Evolutionary conservation across 192 early-diverging fungal species (phyloP).

Genomic region (Phlyctochytrium arcticum): DNA sequence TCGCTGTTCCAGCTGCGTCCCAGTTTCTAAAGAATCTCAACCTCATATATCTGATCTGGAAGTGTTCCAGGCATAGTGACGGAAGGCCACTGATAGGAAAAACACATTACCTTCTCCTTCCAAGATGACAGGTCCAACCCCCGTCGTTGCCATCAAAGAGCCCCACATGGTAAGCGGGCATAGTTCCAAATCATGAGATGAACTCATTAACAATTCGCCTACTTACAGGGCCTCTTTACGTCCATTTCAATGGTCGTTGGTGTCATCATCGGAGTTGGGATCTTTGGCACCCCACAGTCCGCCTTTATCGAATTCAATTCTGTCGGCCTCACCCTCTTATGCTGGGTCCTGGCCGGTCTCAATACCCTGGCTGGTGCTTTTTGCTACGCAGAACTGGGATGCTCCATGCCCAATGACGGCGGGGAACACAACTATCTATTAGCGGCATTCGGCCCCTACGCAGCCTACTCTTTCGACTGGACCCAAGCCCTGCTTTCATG

Average conservation of each 20-base stretch:
- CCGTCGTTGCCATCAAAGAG: too few species aligned
- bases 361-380: constrained; percentile 1
- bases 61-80: too few species aligned
- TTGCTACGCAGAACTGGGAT: constrained; percentile 6
- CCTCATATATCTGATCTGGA: too few species aligned
- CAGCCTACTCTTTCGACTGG: not conserved
- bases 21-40: too few species aligned
- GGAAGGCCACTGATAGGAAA: too few species aligned
- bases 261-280: constrained; percentile 2
- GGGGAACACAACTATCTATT: constrained; percentile 1
- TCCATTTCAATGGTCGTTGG: not conserved
- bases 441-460: not conserved
- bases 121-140: too few species aligned
- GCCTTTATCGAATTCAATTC: constrained; percentile 1
- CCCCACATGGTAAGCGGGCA: too few species aligned
- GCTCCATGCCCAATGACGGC: not conserved
- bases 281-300: constrained; percentile 2
- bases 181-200: too few species aligned
- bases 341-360: not conserved
- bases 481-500: constrained; percentile 1
- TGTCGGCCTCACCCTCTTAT: not conserved
- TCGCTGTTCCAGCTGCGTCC: too few species aligned
- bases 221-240: constrained; percentile 3
- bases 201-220: too few species aligned
- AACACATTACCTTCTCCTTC: too few species aligned